Conservation (phyloP, 139 green algal species). For the Coelastrella sp. region DNA sequence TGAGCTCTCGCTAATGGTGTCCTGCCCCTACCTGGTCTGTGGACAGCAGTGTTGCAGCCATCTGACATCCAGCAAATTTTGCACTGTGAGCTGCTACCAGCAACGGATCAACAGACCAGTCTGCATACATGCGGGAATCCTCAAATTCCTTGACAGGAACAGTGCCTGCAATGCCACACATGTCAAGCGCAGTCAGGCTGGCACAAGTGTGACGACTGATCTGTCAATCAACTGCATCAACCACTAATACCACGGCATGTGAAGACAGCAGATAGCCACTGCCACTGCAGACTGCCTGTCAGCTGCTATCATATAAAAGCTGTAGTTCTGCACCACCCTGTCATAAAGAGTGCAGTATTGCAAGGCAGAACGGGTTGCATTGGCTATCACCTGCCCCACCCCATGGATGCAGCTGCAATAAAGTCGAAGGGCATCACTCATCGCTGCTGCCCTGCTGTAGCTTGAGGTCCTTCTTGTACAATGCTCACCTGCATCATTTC, state of each 20-base stretch:
- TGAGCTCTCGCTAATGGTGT: not conserved
- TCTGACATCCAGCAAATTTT: conserved; percentile 60
- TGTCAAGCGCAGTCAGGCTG: not conserved
- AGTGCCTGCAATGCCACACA: conserved; percentile 13
- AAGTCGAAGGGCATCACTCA: too few relatives aligned
- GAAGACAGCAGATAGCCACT: not conserved
- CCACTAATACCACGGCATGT: not conserved
- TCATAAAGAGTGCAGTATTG: not conserved
- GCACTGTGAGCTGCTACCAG: conserved; percentile 52
- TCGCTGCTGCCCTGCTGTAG: too few relatives aligned
- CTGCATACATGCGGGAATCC: conserved; percentile 55
- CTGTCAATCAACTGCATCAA: not conserved
- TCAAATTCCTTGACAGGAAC: conserved; percentile 61
- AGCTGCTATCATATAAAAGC: not conserved
- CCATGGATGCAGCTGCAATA: too few relatives aligned
- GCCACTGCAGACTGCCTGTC: not conserved
- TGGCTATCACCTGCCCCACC: too few relatives aligned
- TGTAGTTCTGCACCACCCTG: not conserved
- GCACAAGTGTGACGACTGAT: not conserved
- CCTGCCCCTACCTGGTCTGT: conserved; percentile 67
- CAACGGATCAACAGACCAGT: conserved; percentile 66
- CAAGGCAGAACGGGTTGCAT: not conserved
- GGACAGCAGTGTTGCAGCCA: conserved; percentile 71
- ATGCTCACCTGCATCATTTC: conserved; percentile 56
- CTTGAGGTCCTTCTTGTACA: too few relatives aligned